Percentiles rank a stretch among this genome's conserved stretches.
Conservation (phyloP, 306 rosid genomes). For the Acacia acuminata region DNA sequence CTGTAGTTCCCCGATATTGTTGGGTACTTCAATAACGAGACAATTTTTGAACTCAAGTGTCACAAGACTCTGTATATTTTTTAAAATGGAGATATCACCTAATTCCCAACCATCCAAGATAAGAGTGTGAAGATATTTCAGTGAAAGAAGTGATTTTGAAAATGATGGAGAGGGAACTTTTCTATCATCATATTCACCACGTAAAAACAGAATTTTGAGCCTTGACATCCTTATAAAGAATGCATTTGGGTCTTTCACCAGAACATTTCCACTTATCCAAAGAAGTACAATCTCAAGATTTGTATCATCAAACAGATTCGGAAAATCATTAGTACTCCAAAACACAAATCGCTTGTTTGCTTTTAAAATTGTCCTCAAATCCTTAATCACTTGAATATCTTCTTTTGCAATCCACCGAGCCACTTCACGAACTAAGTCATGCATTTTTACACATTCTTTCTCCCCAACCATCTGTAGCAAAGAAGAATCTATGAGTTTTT, state of each 20-base stretch:
- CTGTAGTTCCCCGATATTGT: neutral
- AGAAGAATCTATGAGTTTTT: neutral
- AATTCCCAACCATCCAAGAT: neutral
- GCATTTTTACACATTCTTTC: neutral
- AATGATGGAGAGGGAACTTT: too few relatives aligned
- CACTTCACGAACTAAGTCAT: neutral
- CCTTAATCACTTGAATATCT: neutral
- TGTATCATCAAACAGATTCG: neutral
- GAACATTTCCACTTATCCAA: neutral
- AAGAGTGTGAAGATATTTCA: neutral
- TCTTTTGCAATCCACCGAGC: neutral
- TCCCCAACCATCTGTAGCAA: neutral
- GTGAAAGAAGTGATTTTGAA: neutral
- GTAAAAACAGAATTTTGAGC: neutral
- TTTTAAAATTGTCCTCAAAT: neutral
- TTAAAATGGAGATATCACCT: neutral
- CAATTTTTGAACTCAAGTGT: neutral
- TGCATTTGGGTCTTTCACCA: neutral
- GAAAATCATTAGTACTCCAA: neutral
- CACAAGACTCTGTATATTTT: neutral
- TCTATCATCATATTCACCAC: accelerated
- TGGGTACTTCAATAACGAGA: neutral
- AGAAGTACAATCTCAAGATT: neutral
- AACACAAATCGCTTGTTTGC: conserved; percentile 5
- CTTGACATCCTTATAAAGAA: neutral